These are phyloP conservation scores for Ogataea nakhonphanomensis DNA, from an alignment of 805 yeast genomes.

Conservation along the genomic window DNA sequence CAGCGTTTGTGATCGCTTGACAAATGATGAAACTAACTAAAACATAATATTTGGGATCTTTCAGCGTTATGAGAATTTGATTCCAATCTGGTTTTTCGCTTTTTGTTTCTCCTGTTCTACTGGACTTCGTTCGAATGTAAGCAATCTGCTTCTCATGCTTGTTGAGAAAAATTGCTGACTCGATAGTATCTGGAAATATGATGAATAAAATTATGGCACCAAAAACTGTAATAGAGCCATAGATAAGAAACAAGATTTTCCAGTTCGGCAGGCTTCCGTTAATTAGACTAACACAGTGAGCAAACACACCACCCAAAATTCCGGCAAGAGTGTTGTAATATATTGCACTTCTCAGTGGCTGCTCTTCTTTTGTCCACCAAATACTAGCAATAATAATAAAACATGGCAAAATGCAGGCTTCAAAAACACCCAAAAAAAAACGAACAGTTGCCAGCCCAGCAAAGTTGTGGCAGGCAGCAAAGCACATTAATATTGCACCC, in stretches of 20 bases:
- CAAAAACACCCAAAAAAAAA: conserved; percentile 46
- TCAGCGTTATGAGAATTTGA: conserved; percentile 25
- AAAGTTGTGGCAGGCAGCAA: conserved; percentile 43
- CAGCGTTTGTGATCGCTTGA: conserved; percentile 55
- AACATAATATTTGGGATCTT: conserved; percentile 34
- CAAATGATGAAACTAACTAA: conserved; percentile 34
- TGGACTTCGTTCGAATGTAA: no score
- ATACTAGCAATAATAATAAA: conserved; percentile 34
- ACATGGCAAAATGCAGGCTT: conserved; percentile 33
- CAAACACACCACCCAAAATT: conserved; percentile 31
- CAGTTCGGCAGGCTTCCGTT: no score
- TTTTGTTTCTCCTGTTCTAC: no score
- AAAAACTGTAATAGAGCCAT: no score
- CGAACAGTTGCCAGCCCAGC: conserved; percentile 46
- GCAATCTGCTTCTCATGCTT: no score
- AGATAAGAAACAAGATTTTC: no score
- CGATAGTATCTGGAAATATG: no score
- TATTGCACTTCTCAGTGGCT: conserved; percentile 28
- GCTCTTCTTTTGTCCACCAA: conserved; percentile 35
- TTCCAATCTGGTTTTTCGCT: not conserved
- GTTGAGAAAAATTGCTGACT: no score
- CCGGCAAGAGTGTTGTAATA: conserved; percentile 34
- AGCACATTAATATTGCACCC: conserved; percentile 46
- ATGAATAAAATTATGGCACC: no score
- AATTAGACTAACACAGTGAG: not conserved